Base-by-base conservation (phyloP, 1,284 basidiomycete species). In the Rhodotorula sp. region DNA sequence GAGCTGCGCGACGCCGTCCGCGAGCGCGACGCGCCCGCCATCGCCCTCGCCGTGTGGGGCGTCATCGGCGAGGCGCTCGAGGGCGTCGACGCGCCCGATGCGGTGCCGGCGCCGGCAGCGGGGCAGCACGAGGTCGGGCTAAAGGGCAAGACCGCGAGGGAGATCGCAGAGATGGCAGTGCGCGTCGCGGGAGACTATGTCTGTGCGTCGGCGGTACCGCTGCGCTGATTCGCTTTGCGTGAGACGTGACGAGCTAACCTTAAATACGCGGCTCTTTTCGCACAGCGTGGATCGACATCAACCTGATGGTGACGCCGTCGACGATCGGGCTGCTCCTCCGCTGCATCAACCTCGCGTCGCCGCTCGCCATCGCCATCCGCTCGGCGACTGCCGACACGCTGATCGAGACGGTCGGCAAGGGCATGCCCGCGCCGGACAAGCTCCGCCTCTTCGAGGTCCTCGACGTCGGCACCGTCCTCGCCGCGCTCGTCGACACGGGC, bases 231-330 rank as follows among this genome's bases (percentile, higher is more conserved):
- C 49, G 7, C 7, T 0, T 10, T 27, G 41, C 23, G 16, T 23
- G 21, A 19, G 16, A 9, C 7, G 9, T 7, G 2, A 17, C 41
- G 21, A 19, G 34, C n/a, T 34, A 0, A 60, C 3, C 25, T 19
- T 57, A 21, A 17, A 23, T 52, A 5, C 23, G 42, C 12, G 25
- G 44, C 7, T 34, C 34, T 34, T 34, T 34, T 34, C 54, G 19
- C 61, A 19, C 77, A 96, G 93, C 94, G 14, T 99, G 97, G 97
- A 91, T 99, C 78, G 97, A 99, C 80, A 95, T 99, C 79, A 92
- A 92, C 78, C 85, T 99, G 69, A 92, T 97, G 45, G 90, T 99
- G 72, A 98, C 94, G 2, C 92, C 91, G 34, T 88, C 88, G 16
- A 94, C 94, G 1, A 88, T 99, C 44, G 88, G 90, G 10, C 83